Percentiles rank a stretch among this genome's conserved stretches.
Conservation (phyloP, 2,329 filamentous ascomycete genomes). For the Verticillium nubilum region DNA sequence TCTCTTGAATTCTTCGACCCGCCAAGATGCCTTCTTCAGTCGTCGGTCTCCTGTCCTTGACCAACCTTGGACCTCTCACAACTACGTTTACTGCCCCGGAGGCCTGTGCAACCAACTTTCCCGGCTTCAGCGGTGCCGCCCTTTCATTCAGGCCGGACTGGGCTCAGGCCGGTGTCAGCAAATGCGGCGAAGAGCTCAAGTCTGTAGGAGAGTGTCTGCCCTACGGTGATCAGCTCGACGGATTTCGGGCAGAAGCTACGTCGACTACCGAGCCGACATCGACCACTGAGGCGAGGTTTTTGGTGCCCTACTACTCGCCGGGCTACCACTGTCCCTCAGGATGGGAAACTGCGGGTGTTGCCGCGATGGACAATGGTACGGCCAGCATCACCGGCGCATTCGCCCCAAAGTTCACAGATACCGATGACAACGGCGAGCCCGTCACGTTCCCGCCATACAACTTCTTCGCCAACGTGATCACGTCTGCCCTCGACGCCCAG, state of each 20-base stretch:
- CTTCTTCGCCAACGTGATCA: not conserved
- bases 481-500: not conserved
- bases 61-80: slow-evolving; percentile 12
- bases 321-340: not conserved
- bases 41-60: not conserved
- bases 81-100: slow-evolving; percentile 12
- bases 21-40: slow-evolving; percentile 3
- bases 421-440: not conserved
- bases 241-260: not conserved
- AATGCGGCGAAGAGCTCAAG: not conserved
- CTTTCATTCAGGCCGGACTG: not conserved
- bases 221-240: not conserved
- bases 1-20: not conserved
- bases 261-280: not conserved
- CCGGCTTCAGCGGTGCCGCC: not conserved
- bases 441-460: not conserved
- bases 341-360: not conserved
- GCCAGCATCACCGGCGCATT: not conserved
- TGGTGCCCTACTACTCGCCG: not conserved
- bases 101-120: slow-evolving; percentile 5
- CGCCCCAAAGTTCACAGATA: not conserved
- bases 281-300: not conserved
- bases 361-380: not conserved
- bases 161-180: not conserved
- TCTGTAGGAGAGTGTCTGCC: not conserved